These are phyloP conservation scores for Tetrastigma voinierianum DNA, from an alignment of 164 flowering plant species.

Conservation along the genomic window DNA sequence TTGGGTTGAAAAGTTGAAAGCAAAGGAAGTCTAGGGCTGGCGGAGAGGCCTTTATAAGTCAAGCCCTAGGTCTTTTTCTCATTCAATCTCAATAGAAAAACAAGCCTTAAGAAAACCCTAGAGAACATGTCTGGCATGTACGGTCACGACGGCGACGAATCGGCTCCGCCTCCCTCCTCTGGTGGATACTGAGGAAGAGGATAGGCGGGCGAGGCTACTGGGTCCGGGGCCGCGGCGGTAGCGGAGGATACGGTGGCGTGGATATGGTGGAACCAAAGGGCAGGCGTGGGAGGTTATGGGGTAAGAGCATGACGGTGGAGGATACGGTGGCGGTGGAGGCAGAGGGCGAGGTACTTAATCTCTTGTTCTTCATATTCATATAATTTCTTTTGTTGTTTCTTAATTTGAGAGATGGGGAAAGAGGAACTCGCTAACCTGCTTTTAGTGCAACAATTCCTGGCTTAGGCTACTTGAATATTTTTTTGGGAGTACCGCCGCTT, in stretches of 20 bases:
- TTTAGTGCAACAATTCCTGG: too few species aligned
- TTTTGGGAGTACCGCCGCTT: too few species aligned
- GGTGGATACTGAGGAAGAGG: too few species aligned
- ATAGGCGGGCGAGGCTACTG: too few species aligned
- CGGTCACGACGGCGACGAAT: constrained; percentile 58
- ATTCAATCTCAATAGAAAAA: neutral
- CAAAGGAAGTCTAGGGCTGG: too few species aligned
- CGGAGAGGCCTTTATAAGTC: too few species aligned
- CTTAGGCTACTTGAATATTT: too few species aligned
- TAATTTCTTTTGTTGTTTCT: neutral
- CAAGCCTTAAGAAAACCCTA: constrained; percentile 9
- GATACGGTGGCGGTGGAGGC: too few species aligned
- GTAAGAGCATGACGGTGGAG: too few species aligned
- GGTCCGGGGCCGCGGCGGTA: constrained; percentile 12
- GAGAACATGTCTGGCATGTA: constrained; percentile 14
- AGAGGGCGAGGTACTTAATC: constrained; percentile 48
- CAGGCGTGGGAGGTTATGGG: constrained; percentile 1
- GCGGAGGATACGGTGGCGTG: neutral
- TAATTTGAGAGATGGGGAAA: neutral
- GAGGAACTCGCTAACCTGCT: too few species aligned
- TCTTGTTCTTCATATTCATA: neutral
- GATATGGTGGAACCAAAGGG: too few species aligned
- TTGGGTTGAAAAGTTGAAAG: too few species aligned
- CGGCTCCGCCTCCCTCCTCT: constrained; percentile 31
- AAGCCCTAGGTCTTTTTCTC: constrained; percentile 31